Evolutionary conservation across 78 protist genomes (phyloP), one percentile per base, ranked within the genome.

Genomic region (Dictyostelium brefeldianum): DNA sequence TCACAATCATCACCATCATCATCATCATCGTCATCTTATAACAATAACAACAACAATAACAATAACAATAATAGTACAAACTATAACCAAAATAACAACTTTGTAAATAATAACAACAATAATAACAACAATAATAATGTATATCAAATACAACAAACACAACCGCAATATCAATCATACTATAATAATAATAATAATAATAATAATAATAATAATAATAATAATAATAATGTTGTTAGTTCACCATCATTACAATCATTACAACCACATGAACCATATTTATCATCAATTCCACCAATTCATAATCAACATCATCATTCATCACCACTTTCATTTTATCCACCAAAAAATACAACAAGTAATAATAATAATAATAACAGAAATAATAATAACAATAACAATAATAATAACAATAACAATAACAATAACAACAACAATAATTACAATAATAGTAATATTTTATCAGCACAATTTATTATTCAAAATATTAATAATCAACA

Each of bases 401-500:
- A 65, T 65, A 71, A 71, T 27, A 29, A 27, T 18, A 65, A 65
- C 27, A 71, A 71, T 2, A 71, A 31, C 43, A 71, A 43, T 12
- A 48, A 31, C 7, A 20, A 15, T 1, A 71, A 11, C 15, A 4
- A 36, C 6, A 25, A 65, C 27, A n/a, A 65, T n/a, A 7, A n/a
- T 27, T 7, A 27, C 43, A 65, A 65, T 65, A 71, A 71, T 71
- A 31, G 14, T 4, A 17, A 36, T 20, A 36, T 17, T 18, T 36
- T 27, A 36, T 50, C 62, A n/a, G 62, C 46, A 41, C 62, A 50
- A 29, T 65, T 56, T 27, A 78, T 56, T 3, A 18, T 56, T 29
- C 25, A 78, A 17, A 78, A 78, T 54, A 12, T 56, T 22, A 54
- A 12, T 31, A 78, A 78, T 36, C 57, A 25, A 41, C 64, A 65